Conservation (phyloP, 1,284 basidiomycete genomes). For the Cryptococcus wingfieldii region DNA sequence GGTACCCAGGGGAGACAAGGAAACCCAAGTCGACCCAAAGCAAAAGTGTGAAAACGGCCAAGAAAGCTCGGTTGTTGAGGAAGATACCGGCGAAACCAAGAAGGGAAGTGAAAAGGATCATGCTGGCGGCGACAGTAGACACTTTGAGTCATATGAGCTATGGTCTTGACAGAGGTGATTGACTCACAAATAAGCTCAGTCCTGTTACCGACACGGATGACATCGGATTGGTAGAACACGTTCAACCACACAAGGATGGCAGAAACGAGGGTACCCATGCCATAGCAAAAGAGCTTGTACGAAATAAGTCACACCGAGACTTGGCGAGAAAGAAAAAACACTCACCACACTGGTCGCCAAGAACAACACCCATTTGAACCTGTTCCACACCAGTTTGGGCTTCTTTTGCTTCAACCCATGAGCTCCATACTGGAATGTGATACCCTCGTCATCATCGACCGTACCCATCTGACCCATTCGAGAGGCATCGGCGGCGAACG, state of each 20-base stretch:
- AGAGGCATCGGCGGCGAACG: constrained; percentile 50
- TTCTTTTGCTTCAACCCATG: constrained; percentile 48
- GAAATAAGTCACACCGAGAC: background rate
- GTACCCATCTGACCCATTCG: constrained; percentile 56
- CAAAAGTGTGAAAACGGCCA: constrained; percentile 65
- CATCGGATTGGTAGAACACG: constrained; percentile 59
- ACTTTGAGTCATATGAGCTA: constrained; percentile 43
- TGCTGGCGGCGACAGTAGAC: constrained; percentile 56
- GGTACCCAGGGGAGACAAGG: constrained; percentile 63
- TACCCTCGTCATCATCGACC: constrained; percentile 58
- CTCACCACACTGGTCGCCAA: constrained; percentile 56
- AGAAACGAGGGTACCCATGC: constrained; percentile 56
- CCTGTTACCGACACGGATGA: constrained; percentile 60
- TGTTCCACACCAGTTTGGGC: constrained; percentile 59
- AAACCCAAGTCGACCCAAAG: constrained; percentile 65
- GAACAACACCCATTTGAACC: constrained; percentile 66
- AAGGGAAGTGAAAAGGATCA: constrained; percentile 61
- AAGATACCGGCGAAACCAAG: constrained; percentile 64
- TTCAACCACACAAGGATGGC: constrained; percentile 64
- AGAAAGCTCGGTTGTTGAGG: constrained; percentile 67
- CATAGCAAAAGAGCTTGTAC: constrained; percentile 55
- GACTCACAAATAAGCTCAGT: constrained; percentile 57
- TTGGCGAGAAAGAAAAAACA: constrained; percentile 12
- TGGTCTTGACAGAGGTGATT: background rate
- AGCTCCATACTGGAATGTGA: constrained; percentile 48